Evolutionary conservation across 345 rosid species (phyloP).

Genomic region (Balakata baccata): DNA sequence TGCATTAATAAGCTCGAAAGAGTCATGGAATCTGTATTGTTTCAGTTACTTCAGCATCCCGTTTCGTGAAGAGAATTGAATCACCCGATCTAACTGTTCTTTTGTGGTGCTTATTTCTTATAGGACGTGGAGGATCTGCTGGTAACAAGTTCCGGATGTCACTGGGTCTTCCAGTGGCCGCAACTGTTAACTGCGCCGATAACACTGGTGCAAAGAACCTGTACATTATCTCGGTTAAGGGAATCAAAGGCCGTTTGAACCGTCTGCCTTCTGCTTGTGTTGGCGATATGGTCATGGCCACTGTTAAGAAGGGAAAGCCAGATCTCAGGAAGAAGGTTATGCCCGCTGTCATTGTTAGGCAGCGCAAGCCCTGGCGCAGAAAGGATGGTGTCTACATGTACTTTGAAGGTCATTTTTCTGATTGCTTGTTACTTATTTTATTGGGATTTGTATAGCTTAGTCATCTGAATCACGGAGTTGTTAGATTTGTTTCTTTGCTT

Average conservation of each 20-base stretch:
- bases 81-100: not conserved
- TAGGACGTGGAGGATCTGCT: conserved; percentile 92
- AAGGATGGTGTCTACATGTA: conserved; percentile 94
- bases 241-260: conserved; percentile 88
- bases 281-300: conserved; percentile 52
- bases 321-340: conserved; percentile 38
- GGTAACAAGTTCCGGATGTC: conserved; percentile 98
- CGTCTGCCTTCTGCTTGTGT: conserved; percentile 89
- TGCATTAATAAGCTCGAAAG: not conserved
- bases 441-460: not conserved
- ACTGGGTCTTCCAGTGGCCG: conserved; percentile 97
- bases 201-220: conserved; percentile 97
- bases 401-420: conserved; percentile 64
- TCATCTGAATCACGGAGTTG: not conserved
- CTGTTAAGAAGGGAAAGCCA: conserved; percentile 37
- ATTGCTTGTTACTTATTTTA: not conserved
- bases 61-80: not conserved
- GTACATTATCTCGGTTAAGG: conserved; percentile 89
- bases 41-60: not conserved
- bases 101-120: not conserved
- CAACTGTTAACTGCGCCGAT: conserved; percentile 94
- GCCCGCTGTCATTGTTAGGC: conserved; percentile 36
- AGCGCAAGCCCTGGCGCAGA: conserved; percentile 41
- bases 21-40: not conserved
- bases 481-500: not conserved